These are phyloP conservation scores for Fistulifera solaris DNA, from an alignment of 108 stramenopile species.

Conservation along the genomic window DNA sequence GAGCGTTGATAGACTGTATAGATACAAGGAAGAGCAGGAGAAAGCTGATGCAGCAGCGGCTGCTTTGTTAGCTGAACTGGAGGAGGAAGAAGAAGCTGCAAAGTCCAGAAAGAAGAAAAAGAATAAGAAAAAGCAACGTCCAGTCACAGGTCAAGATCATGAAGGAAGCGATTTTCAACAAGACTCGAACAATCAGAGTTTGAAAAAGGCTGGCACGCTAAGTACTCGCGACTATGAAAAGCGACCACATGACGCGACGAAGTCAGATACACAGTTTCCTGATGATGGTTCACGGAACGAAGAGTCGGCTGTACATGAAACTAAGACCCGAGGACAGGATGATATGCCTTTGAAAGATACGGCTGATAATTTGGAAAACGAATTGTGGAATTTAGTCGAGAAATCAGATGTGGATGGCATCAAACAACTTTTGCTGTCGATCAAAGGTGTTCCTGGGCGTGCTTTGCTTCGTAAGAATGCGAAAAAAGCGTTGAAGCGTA, in stretches of 20 bases:
- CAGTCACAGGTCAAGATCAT: conserved; percentile 17
- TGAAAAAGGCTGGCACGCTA: background rate
- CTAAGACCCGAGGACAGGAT: background rate
- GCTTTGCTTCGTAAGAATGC: conserved; percentile 82
- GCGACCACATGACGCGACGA: background rate
- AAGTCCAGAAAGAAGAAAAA: conserved; percentile 49
- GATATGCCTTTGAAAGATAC: background rate
- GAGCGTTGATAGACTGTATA: conserved; percentile 5
- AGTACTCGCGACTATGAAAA: too few species aligned
- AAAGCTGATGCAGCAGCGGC: conserved; percentile 86
- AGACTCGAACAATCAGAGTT: background rate
- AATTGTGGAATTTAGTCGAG: conserved; percentile 41
- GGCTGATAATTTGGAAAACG: conserved; percentile 28
- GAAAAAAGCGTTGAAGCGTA: conserved; percentile 80
- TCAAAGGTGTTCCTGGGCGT: conserved; percentile 80
- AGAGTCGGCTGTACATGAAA: background rate
- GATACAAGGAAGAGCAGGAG: conserved; percentile 33
- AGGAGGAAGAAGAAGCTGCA: conserved; percentile 63
- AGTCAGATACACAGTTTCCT: too few species aligned
- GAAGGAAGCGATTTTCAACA: background rate
- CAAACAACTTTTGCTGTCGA: conserved; percentile 49
- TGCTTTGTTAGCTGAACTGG: conserved; percentile 79
- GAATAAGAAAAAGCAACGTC: conserved; percentile 77
- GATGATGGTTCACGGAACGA: background rate
- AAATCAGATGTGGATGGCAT: conserved; percentile 59